Evolutionary conservation across 345 rosid genomes (phyloP).

Genomic region (Melaleuca quinquenervia): DNA sequence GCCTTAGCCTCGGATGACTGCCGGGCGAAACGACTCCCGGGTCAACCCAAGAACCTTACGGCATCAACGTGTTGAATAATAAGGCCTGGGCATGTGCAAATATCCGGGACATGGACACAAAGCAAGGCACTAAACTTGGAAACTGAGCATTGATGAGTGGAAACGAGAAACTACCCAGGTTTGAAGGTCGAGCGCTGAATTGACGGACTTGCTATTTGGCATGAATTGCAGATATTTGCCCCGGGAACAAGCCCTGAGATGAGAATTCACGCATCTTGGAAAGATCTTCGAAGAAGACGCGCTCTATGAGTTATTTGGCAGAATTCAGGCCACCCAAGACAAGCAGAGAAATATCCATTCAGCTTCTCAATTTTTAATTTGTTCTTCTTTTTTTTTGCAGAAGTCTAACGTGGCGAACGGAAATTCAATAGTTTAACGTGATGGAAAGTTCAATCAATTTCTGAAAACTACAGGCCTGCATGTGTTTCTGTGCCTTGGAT

Average conservation of each 20-base stretch:
- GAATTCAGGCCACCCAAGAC: neutral
- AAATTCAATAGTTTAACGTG: neutral
- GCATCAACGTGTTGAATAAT: neutral
- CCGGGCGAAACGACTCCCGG: neutral
- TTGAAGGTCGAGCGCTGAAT: neutral
- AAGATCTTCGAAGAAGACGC: neutral
- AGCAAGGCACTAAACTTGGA: neutral
- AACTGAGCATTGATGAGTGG: neutral
- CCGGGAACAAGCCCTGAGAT: neutral
- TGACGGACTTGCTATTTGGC: neutral
- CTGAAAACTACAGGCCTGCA: neutral
- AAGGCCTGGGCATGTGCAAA: neutral
- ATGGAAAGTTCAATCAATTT: neutral
- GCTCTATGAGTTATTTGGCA: neutral
- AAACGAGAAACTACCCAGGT: neutral
- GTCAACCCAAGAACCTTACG: neutral
- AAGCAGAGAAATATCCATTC: no score
- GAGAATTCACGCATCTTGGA: neutral
- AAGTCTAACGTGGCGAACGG: no score
- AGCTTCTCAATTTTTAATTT: no score
- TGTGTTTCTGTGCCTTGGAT: neutral
- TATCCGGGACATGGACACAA: neutral
- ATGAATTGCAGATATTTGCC: neutral
- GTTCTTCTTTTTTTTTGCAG: no score
- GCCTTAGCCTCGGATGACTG: neutral